phyloP scores from a whole-genome alignment of 2,329 filamentous ascomycete genomes.

The Fusarium circinatum region DNA sequence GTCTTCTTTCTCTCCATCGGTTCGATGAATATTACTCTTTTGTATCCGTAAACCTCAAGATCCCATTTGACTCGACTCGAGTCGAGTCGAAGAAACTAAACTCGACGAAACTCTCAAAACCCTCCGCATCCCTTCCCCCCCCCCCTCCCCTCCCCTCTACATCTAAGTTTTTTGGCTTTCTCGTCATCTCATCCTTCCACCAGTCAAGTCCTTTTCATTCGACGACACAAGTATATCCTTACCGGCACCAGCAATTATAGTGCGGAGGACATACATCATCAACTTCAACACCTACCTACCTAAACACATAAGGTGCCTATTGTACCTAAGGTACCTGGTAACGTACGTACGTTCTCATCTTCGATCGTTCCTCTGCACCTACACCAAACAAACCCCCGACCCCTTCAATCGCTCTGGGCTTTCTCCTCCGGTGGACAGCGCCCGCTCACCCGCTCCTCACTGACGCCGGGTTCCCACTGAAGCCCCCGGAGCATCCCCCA shows the following conservation, averaged over 20 bases:
- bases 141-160: neutral
- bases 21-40: neutral
- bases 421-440: conserved; percentile 9
- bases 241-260: neutral
- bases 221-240: neutral
- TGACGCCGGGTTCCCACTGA: conserved; percentile 22
- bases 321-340: neutral
- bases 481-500: conserved; percentile 27
- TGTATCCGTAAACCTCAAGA: conserved; percentile 5
- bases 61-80: neutral
- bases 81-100: conserved; percentile 5
- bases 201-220: neutral
- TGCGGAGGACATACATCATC: neutral
- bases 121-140: conserved; percentile 11
- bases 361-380: neutral
- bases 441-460: conserved; percentile 20
- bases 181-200: neutral
- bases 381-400: neutral
- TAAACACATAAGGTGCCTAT: neutral
- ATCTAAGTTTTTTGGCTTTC: neutral
- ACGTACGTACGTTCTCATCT: neutral
- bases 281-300: neutral
- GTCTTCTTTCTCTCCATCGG: conserved; percentile 12
- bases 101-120: conserved; percentile 22
- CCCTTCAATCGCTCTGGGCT: conserved; percentile 3